Conservation (phyloP, 1,139 yeast species). For the Kurtzmaniella quercitrusa region DNA sequence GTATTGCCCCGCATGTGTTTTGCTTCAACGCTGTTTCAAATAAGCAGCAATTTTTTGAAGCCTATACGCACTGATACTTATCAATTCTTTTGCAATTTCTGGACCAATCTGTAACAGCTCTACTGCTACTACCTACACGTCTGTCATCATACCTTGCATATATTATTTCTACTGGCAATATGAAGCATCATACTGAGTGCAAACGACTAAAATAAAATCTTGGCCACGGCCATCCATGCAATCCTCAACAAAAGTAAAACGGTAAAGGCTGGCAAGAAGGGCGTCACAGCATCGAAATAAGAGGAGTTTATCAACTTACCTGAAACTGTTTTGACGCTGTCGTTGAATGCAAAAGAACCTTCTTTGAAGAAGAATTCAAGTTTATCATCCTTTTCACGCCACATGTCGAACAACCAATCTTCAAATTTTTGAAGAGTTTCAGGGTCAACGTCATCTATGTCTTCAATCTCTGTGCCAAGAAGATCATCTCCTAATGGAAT, state of each 20-base stretch:
- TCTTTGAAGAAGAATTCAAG: constrained; percentile 55
- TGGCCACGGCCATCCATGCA: constrained; percentile 6
- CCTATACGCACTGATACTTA: no score
- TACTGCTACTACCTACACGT: no score
- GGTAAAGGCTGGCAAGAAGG: constrained; percentile 15
- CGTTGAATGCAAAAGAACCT: constrained; percentile 47
- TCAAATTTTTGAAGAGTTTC: constrained; percentile 52
- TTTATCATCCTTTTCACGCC: constrained; percentile 74
- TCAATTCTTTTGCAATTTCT: not conserved
- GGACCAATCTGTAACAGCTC: no score
- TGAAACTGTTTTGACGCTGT: constrained; percentile 18
- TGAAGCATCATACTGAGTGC: not conserved
- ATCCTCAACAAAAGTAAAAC: constrained; percentile 12
- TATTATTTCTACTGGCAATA: not conserved
- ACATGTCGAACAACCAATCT: constrained; percentile 68
- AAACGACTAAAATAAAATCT: not conserved
- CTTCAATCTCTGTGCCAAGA: constrained; percentile 42
- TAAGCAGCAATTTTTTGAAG: no score
- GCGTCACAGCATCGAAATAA: constrained; percentile 17
- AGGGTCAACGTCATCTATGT: constrained; percentile 41
- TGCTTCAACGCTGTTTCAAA: no score
- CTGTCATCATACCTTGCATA: no score
- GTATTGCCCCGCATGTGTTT: no score
- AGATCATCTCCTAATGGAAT: constrained; percentile 55
- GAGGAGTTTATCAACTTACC: constrained; percentile 26